Evolutionary conservation across 441 rosid species (phyloP), one percentile per base, ranked within the genome.

Genomic region (Eutrema salsugineum): DNA sequence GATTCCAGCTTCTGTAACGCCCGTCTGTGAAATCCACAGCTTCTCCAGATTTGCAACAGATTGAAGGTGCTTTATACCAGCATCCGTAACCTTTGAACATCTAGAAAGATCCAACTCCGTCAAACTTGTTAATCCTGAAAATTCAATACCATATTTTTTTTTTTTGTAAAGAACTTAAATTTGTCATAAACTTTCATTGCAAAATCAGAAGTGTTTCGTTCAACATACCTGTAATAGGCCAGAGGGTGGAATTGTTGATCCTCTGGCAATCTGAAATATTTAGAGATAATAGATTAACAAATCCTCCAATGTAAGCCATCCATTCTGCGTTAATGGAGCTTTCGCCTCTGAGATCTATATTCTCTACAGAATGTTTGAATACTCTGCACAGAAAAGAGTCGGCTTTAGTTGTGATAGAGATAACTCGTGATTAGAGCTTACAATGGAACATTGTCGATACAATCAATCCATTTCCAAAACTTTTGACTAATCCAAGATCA

Each of bases 241-340:
- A 95, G 70, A 95, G 75, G 3, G 96, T 81, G 32, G 90, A 88
- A 66, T 81, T 84, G 39, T 79, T 89, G 80, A 93, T 83, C 79
- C 84, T 85, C 27, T 55, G 81, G 78, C 99, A 89, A 81, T 83
- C 91, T 1, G 94, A 86, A 57, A 94, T 78, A 71, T 83, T 86
- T 63, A 94, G 79, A 30, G 79, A 76, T 11, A 71, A 73, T 57
- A 94, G 71, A 77, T 75, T 79, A 57, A 77, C 83, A 38, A 88
- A 93, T 16, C 90, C 91, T 54, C 94, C 99, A 55, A 92, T 59
- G 77, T 91, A 95, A 0, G 96, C 98, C 87, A 87, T 81, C 99
- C 99, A 95, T 81, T 95, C 99, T 0, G 86, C 97, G 75, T 95
- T 92, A 56, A 95, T 86, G 33, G 79, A 79, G 74, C 70, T 84